Base-by-base conservation (phyloP, 106 monocot genomes). In the Dioscorea dumetorum region DNA sequence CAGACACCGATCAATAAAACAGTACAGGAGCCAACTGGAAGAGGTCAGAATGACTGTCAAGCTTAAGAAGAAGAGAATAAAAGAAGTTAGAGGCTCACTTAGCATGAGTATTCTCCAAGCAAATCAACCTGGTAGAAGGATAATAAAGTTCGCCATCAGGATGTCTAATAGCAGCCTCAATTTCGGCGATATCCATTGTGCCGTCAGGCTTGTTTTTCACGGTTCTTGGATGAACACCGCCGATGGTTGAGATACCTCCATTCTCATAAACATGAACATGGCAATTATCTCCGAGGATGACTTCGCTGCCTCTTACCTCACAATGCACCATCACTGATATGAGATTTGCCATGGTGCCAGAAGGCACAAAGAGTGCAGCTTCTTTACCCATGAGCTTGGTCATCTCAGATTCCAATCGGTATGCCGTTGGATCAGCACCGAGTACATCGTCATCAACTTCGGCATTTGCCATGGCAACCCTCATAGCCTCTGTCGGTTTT, bases 211-310 rank as follows among this genome's bases (percentile, higher is more conserved):
- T 90, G 76, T 99, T 99, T 73, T 34, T 66, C 52, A 93, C 51
- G 13, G 99, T 99, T 73, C 60, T 93, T 10, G 90, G 63, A 67
- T 99, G 99, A 57, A 93, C 93, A 16, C 93, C 87, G 4, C 99
- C 99, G 51, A 99, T 77, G 23, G 81, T 80, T 0, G 92, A 85
- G 49, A 99, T 93, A 24, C 99, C 99, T 10, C 99, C 99, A 64
- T 99, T 99, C 74, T 99, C 99, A 64, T 87, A 99, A 48, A 99
- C 41, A 68, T 99, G 92, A 60, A 99, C 90, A 68, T 99, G 99
- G 32, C 85, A 99, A 35, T 90, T 69, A 70, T 88, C 86, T 12
- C 97, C 97, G 49, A 92, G 84, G 64, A 97, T 87, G 64, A 87
- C 85, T 69, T 99, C 93, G 66, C 99, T 99, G 22, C 93, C 99